Base-by-base conservation (phyloP, 495 filamentous ascomycete genomes). In the Xylaria venustula region DNA sequence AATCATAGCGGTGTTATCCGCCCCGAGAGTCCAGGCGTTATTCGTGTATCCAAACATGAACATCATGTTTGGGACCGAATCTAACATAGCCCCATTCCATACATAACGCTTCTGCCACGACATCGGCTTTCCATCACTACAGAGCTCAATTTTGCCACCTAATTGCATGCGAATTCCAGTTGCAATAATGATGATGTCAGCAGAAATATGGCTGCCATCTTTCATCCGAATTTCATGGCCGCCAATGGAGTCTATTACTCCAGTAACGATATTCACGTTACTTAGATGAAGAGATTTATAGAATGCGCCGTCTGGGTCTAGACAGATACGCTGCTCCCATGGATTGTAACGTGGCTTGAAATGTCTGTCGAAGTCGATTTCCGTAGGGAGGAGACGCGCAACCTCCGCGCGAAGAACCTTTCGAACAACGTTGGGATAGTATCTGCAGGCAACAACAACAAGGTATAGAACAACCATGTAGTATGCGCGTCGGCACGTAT, bases 311-410 rank as follows among this genome's bases (percentile, higher is more conserved):
- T 88, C 83, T 0, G 85, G 85, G 36, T 77, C 80, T 32, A 84
- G 64, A 58, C 86, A 88, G 5, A 89, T 64, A 0, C 87, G 79
- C 66, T 89, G 87, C 20, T 88, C 85, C 83, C 85, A 89, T 1
- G 86, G 86, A 61, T 86, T 85, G 63, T 90, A 89, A 15, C 61
- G 61, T 0, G 87, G 87, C 7, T 78, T 79, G 75, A 89, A 90
- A 63, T 88, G 81, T 0, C 85, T 82, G 37, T 87, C 81, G 22
- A 75, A 60, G 3, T 79, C 72, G 25, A 88, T 67, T 51, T 75
- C 69, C 1, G 56, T 57, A 3, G 85, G 84, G 5, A 89, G 76
- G 20, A 81, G 73, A 17, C 69, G 59, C 20, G 69, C 62, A 2
- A 77, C 78, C 12, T 57, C 63, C 7, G 64, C 58, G 19, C 67